Evolutionary conservation across 164 flowering plant species (phyloP), one percentile per base, ranked within the genome.

Genomic region (Aristolochia contorta): DNA sequence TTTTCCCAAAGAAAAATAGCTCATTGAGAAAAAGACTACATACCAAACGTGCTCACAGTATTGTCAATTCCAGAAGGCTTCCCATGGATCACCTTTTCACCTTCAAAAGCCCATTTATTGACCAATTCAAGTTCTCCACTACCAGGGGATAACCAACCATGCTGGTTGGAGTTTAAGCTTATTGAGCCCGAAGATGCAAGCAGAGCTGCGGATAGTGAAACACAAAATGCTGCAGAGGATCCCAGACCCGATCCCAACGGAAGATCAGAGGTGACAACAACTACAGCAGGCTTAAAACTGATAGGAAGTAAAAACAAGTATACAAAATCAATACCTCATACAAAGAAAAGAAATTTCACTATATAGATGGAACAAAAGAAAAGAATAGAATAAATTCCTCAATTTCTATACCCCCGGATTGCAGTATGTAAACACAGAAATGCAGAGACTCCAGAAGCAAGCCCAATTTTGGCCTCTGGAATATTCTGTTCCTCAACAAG

Each of bases 21-120:
- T 37, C 0, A 37, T 10, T 3, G 43, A 37, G 43, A 37, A 37
- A 37, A 27, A 2, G 56, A 64, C 33, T 37, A 50, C 96, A 58
- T 82, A 88, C 99, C 99, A 70, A 74, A 91, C 58, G 97, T 84
- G 87, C 97, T 94, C 6, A 91, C 97, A 15, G 96, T 77, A 76
- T 89, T 94, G 78, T 94, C 99, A 62, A 94, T 77, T 60, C 99
- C 99, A 56, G 99, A 94, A 57, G 99, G 97, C 75, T 73, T 94
- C 54, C 99, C 99, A 76, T 94, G 97, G 62, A 94, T 87, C 25
- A 91, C 86, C 73, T 87, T 91, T 77, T 94, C 97, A 27, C 96
- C 99, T 78, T 88, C 95, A 71, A 84, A 87, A 48, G 99, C 99
- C 99, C 99, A 94, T 76, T 76, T 85, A 63, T 94, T 91, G 56